Base-by-base conservation (phyloP, 1,139 yeast species). In the Pichia sp. region DNA sequence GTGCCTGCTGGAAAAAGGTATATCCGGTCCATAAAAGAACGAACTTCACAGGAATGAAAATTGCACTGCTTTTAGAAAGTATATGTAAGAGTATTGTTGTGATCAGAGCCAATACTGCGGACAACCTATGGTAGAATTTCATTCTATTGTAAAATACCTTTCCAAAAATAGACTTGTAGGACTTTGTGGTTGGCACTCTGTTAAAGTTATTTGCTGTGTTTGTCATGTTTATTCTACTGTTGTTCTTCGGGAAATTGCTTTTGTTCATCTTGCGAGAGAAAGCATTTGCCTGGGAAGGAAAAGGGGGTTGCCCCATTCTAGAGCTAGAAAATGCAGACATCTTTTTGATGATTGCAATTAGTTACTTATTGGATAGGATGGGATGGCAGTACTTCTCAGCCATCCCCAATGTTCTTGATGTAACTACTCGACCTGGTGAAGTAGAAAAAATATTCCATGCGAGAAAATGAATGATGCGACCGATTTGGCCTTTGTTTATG, bases 1-100 rank as follows among this genome's bases (percentile, higher is more conserved):
- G 75, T 8, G 80, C 69, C 50, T 77, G 71, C 50, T 79, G 76
- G 47, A 85, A 68, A 11, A 79, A 55, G 45, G 73, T 66, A 45
- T 75, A 68, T 0, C 75, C 74, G 7, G 64, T 36, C 64, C 74
- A 75, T 8, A 74, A 45, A 5, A 67, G 23, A 1, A 68, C n/a
- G 15, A 65, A 55, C 50, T 70, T 73, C 6, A 70, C 54, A 3
- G 72, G 70, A 45, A 70, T 61, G 45, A 67, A 51, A 45, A 60
- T 38, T 4, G 56, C 5, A n/a, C 45, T 59, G 4, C 63, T 61
- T 42, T 68, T 61, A 16, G 31, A 55, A 36, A 63, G 46, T 60
- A 45, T 61, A 45, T 49, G 42, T 5, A 61, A 11, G 6, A 57
- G 4, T 4, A 71, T 6, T 0, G 73, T 64, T 5, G 72, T 51